Percentiles rank a stretch among this genome's conserved stretches.
phyloP scores from a whole-genome alignment of 2,329 filamentous ascomycete genomes.

The Aspergillus amoenus region DNA sequence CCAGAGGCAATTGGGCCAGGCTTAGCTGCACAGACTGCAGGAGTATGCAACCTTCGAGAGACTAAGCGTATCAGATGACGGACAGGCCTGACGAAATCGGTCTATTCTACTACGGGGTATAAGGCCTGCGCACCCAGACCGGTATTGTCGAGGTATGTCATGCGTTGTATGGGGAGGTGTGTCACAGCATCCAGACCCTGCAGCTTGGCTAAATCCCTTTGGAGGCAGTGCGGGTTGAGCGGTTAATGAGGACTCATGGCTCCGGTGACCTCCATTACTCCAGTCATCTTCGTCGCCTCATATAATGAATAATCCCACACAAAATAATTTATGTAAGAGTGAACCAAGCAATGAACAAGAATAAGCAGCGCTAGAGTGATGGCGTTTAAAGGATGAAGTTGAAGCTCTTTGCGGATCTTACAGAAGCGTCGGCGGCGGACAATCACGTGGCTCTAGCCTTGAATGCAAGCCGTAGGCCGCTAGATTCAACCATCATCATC shows the following conservation, averaged over 20 bases:
- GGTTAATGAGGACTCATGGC: not conserved
- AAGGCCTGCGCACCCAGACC: no score
- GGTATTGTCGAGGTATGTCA: not conserved
- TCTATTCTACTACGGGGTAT: not conserved
- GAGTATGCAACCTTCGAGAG: slow-evolving; percentile 11
- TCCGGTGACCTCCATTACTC: not conserved
- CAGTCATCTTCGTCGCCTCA: not conserved
- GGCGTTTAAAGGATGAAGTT: not conserved
- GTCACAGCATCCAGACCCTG: slow-evolving; percentile 2
- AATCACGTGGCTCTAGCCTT: slow-evolving; percentile 9
- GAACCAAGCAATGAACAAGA: not conserved
- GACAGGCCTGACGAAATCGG: not conserved
- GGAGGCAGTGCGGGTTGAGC: not conserved
- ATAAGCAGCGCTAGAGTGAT: not conserved
- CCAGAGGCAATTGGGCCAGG: slow-evolving; percentile 1
- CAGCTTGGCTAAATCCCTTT: not conserved
- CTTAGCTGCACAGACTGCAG: not conserved
- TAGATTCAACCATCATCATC: not conserved
- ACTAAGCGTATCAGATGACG: slow-evolving; percentile 27
- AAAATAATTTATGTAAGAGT: not conserved
- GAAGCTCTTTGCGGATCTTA: not conserved
- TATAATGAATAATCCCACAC: not conserved
- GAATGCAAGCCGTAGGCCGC: not conserved
- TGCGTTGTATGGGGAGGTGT: not conserved
- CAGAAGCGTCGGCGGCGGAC: not conserved